These are phyloP conservation scores for Leishmania amazonensis DNA, from an alignment of 208 protist species.

Conservation along the genomic window DNA sequence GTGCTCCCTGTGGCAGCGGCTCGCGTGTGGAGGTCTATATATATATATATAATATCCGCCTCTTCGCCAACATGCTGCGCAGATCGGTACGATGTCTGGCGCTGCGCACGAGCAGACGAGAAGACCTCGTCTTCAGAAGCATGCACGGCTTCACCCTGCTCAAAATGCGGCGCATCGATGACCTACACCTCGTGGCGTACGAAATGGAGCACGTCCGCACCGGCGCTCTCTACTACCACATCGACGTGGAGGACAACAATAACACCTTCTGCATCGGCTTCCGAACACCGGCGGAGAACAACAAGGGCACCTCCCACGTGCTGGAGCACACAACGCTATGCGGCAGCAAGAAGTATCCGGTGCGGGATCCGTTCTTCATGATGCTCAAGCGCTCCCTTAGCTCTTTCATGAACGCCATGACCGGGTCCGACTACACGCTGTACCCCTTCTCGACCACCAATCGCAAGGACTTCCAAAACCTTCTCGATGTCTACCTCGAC, in stretches of 20 bases:
- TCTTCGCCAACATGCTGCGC: conserved; percentile 46
- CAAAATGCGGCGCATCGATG: conserved; percentile 57
- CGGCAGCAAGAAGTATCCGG: conserved; percentile 95
- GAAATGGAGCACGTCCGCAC: conserved; percentile 77
- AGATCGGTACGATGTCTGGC: conserved; percentile 37
- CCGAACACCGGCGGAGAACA: conserved; percentile 92
- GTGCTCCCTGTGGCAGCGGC: too few species aligned
- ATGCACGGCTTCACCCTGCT: conserved; percentile 77
- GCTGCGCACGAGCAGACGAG: conserved; percentile 19
- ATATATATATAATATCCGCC: too few species aligned
- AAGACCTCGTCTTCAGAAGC: conserved; percentile 39
- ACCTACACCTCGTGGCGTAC: conserved; percentile 81
- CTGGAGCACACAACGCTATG: conserved; percentile 97
- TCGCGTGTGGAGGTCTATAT: neutral
- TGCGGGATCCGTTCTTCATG: conserved; percentile 93
- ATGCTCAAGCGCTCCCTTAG: conserved; percentile 91
- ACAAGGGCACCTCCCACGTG: conserved; percentile 96
- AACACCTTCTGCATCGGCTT: conserved; percentile 97
- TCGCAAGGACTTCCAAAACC: conserved; percentile 90
- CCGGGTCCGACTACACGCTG: conserved; percentile 92
- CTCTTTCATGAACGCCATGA: conserved; percentile 95
- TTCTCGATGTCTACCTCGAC: conserved; percentile 95
- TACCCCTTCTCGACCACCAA: conserved; percentile 95
- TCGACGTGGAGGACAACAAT: conserved; percentile 95
- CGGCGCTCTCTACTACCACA: conserved; percentile 88